Conservation (phyloP, 305 asterid genomes). For the Plantago coronopus region DNA sequence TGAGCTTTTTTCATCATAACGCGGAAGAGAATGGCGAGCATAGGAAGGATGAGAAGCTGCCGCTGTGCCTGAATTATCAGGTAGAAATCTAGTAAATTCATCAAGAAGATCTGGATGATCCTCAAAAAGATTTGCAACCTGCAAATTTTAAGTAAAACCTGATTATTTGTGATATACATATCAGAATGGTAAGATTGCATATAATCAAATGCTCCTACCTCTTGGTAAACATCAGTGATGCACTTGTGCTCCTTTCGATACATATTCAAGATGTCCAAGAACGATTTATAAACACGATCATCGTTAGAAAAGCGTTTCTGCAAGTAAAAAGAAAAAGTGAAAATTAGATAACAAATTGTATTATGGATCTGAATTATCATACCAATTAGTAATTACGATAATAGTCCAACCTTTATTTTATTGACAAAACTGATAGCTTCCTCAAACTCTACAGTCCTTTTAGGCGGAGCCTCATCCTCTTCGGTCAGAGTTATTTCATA, state of each 20-base stretch:
- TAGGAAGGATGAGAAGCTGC: constrained; percentile 57
- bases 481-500: constrained; percentile 87
- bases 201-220: constrained; percentile 46
- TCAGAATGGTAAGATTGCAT: not conserved
- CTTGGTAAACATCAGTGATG: constrained; percentile 83
- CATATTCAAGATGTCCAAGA: constrained; percentile 96
- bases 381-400: constrained; percentile 6
- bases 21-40: constrained; percentile 54
- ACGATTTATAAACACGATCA: constrained; percentile 88
- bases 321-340: constrained; percentile 29
- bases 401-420: constrained; percentile 72
- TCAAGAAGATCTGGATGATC: constrained; percentile 90
- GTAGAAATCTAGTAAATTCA: constrained; percentile 91
- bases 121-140: constrained; percentile 85
- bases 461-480: constrained; percentile 83
- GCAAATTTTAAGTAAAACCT: constrained; percentile 26
- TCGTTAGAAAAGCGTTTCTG: constrained; percentile 91
- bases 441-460: constrained; percentile 89
- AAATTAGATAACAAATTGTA: constrained; percentile 16
- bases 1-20: constrained; percentile 75
- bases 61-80: constrained; percentile 68
- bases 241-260: constrained; percentile 95
- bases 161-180: constrained; percentile 15
- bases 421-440: constrained; percentile 95
- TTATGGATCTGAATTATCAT: constrained; percentile 6